Evolutionary conservation across 2,329 filamentous ascomycete species (phyloP).

Genomic region (Clarireedia hainanense): DNA sequence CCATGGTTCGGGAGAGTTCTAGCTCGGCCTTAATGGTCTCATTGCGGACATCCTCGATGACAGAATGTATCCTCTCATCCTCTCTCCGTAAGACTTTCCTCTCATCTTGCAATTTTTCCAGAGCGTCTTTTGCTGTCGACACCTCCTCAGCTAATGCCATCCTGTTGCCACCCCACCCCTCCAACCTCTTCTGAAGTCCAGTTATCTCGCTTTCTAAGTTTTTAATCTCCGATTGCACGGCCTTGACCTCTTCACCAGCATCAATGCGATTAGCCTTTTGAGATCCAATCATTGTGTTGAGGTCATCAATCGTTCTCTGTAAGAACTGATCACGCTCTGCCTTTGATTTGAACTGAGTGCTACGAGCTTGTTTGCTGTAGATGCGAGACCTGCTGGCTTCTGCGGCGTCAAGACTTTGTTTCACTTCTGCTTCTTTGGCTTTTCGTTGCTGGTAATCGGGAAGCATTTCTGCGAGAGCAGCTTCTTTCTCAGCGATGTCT

Average conservation of each 20-base stretch:
- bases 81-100: conserved; percentile 82
- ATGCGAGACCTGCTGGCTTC: conserved; percentile 70
- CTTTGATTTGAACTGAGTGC: conserved; percentile 81
- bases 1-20: conserved; percentile 76
- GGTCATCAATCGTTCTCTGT: conserved; percentile 69
- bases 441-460: conserved; percentile 71
- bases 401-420: conserved; percentile 65
- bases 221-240: conserved; percentile 63
- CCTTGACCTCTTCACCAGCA: conserved; percentile 71
- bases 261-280: conserved; percentile 82
- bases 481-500: conserved; percentile 69
- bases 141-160: conserved; percentile 66
- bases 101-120: conserved; percentile 76
- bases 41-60: conserved; percentile 65
- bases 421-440: conserved; percentile 62
- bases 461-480: conserved; percentile 64
- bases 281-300: conserved; percentile 65
- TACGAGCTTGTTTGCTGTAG: conserved; percentile 86
- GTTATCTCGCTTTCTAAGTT: conserved; percentile 66
- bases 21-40: conserved; percentile 74
- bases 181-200: conserved; percentile 61
- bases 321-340: conserved; percentile 80
- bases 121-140: conserved; percentile 66
- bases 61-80: conserved; percentile 75
- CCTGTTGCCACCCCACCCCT: conserved; percentile 70